phyloP scores from a whole-genome alignment of 768 basidiomycete genomes.

The Leucosporidium creatinivorum region DNA sequence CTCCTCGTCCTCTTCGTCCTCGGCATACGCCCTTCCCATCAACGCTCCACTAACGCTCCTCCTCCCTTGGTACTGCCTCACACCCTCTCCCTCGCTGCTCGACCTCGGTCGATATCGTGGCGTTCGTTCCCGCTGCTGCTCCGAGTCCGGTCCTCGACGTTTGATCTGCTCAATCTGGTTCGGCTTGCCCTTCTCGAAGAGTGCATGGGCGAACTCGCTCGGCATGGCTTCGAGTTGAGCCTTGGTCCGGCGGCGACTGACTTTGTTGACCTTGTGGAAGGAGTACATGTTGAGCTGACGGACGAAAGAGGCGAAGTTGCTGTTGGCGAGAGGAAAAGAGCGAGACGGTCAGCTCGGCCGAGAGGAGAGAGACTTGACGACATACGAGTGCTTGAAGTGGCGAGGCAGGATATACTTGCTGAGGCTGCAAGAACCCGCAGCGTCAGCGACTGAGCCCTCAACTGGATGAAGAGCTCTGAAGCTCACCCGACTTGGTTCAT shows the following conservation, averaged over 20 bases:
- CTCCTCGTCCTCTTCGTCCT: too few species aligned
- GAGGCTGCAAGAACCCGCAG: too few species aligned
- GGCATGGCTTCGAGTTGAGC: slow-evolving; percentile 58
- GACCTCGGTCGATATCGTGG: too few species aligned
- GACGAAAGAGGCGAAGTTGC: slow-evolving; percentile 83
- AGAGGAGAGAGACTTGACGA: background rate
- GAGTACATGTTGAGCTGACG: slow-evolving; percentile 93
- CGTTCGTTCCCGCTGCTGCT: too few species aligned
- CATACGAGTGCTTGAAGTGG: slow-evolving; percentile 2
- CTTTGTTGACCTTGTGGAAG: slow-evolving; percentile 81
- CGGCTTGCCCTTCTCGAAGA: slow-evolving; percentile 75
- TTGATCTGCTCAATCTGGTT: slow-evolving; percentile 53
- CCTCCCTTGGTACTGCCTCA: too few species aligned
- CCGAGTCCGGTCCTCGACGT: background rate
- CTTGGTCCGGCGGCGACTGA: slow-evolving; percentile 42
- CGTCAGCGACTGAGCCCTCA: too few species aligned
- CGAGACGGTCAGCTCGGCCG: background rate
- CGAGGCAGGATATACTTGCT: background rate
- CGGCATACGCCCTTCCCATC: too few species aligned
- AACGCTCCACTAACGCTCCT: too few species aligned
- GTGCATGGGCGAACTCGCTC: slow-evolving; percentile 82
- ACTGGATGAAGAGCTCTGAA: too few species aligned
- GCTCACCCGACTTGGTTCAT: background rate
- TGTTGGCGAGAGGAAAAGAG: background rate
- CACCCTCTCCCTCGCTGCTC: too few species aligned